Percentiles rank a stretch among this genome's conserved stretches.
Conservation (phyloP, 1,139 yeast genomes). For the Magnusiomyces tetraspermus region DNA sequence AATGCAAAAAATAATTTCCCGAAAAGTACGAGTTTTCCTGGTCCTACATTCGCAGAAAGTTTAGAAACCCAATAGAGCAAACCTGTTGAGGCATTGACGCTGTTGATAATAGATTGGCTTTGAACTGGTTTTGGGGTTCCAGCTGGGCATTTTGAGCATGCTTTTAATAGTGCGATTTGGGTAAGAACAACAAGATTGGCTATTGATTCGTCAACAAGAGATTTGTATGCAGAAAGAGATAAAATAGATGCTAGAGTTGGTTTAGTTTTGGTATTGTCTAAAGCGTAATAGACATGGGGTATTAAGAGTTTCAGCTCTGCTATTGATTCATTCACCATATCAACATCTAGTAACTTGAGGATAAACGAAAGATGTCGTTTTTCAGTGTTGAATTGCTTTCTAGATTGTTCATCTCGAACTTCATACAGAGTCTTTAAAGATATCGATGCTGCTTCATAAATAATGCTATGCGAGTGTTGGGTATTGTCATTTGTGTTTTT, state of each 20-base stretch:
- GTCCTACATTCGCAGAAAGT: conserved; percentile 7
- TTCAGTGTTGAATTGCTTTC: conserved; percentile 13
- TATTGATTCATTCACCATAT: conserved; percentile 17
- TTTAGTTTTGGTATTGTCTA: background rate
- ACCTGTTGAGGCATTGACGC: conserved; percentile 6
- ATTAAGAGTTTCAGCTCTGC: conserved; percentile 12
- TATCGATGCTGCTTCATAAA: conserved; percentile 15
- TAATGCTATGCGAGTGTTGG: conserved; percentile 12
- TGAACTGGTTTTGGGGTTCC: conserved; percentile 14
- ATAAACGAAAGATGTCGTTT: conserved; percentile 19
- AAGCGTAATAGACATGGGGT: background rate
- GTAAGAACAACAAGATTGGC: conserved; percentile 16
- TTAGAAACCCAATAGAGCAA: conserved; percentile 16
- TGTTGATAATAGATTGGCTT: conserved; percentile 8
- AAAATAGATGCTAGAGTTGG: background rate
- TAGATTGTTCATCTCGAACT: background rate
- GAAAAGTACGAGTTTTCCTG: conserved; percentile 13
- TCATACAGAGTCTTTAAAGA: conserved; percentile 15
- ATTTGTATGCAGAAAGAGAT: background rate
- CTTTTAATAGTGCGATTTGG: conserved; percentile 17
- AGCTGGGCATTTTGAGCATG: conserved; percentile 14
- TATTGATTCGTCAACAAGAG: conserved; percentile 1
- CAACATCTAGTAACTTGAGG: conserved; percentile 17
- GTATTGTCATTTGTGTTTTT: conserved; percentile 1
- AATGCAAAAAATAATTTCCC: conserved; percentile 17